A percentile compares a stretch with the other conserved stretches of the same genome.
Conservation (phyloP, 257 asterid species). For the Anisodus acutangulus region DNA sequence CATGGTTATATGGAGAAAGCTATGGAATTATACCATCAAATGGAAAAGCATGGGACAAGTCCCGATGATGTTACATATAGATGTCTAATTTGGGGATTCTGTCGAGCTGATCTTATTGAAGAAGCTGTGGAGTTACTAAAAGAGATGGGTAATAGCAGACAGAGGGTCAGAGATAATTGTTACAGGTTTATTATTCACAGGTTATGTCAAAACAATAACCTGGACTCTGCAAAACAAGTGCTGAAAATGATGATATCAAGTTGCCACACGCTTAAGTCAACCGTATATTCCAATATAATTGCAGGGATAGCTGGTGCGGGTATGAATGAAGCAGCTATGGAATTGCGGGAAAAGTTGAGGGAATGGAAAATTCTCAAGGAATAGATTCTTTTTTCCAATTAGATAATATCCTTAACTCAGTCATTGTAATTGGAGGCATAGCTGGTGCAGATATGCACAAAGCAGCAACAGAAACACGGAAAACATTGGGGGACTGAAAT, state of each 20-base stretch:
- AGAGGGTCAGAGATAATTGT: slow-evolving; percentile 67
- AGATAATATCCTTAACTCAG: neutral
- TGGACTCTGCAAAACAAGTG: slow-evolving; percentile 63
- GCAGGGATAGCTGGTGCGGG: slow-evolving; percentile 68
- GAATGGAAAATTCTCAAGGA: slow-evolving; percentile 51
- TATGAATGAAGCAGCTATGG: slow-evolving; percentile 66
- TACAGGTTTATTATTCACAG: slow-evolving; percentile 69
- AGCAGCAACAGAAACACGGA: slow-evolving; percentile 58
- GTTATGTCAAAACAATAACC: slow-evolving; percentile 61
- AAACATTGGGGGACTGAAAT: slow-evolving; percentile 54
- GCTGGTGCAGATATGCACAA: slow-evolving; percentile 65
- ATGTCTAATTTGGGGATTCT: slow-evolving; percentile 85
- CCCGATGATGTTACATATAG: slow-evolving; percentile 85
- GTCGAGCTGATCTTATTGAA: slow-evolving; percentile 71
- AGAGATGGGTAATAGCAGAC: slow-evolving; percentile 49
- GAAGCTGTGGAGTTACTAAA: slow-evolving; percentile 70
- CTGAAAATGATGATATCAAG: slow-evolving; percentile 57
- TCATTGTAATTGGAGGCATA: slow-evolving; percentile 51
- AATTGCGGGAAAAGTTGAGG: slow-evolving; percentile 55
- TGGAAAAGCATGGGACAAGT: slow-evolving; percentile 58
- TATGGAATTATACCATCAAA: slow-evolving; percentile 63
- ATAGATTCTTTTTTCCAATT: slow-evolving; percentile 31
- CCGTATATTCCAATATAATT: slow-evolving; percentile 50
- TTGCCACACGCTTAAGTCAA: slow-evolving; percentile 41
- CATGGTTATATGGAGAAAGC: slow-evolving; percentile 71